Evolutionary conservation across 805 yeast species (phyloP).

Genomic region (Yarrowia sp.): DNA sequence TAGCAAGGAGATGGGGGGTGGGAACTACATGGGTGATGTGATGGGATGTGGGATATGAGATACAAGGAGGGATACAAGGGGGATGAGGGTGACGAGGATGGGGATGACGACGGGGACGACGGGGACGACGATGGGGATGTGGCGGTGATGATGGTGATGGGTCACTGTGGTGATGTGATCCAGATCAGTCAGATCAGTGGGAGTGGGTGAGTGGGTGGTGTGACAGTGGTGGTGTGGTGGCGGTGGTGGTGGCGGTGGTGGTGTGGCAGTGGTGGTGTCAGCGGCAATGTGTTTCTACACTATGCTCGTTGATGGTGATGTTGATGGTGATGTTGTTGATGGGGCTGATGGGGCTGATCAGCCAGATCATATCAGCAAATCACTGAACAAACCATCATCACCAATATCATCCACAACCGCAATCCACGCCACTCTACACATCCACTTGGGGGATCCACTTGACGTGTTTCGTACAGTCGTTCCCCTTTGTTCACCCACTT

Average conservation of each 20-base stretch:
- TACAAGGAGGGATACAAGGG: too few relatives aligned
- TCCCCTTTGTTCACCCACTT: neutral
- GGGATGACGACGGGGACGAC: neutral
- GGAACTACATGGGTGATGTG: too few relatives aligned
- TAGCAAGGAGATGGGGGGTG: neutral
- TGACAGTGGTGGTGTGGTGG: neutral
- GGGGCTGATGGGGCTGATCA: neutral
- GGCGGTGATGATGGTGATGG: neutral
- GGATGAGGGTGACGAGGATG: too few relatives aligned
- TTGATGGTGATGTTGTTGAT: neutral
- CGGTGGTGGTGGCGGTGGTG: neutral
- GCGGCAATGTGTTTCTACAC: neutral
- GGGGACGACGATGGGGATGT: neutral
- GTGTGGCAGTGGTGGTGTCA: neutral
- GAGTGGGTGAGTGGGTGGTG: too few relatives aligned
- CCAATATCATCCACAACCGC: too few relatives aligned
- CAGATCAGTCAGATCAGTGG: neutral
- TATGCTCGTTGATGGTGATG: neutral
- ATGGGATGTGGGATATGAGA: too few relatives aligned
- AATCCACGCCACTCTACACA: neutral
- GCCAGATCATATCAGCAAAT: neutral
- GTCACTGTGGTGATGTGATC: neutral
- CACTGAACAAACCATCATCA: too few relatives aligned
- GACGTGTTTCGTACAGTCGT: neutral
- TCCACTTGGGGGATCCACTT: too few relatives aligned